Conservation (phyloP, 2,329 filamentous ascomycete genomes). For the Aspergillus pseudoglaucus region DNA sequence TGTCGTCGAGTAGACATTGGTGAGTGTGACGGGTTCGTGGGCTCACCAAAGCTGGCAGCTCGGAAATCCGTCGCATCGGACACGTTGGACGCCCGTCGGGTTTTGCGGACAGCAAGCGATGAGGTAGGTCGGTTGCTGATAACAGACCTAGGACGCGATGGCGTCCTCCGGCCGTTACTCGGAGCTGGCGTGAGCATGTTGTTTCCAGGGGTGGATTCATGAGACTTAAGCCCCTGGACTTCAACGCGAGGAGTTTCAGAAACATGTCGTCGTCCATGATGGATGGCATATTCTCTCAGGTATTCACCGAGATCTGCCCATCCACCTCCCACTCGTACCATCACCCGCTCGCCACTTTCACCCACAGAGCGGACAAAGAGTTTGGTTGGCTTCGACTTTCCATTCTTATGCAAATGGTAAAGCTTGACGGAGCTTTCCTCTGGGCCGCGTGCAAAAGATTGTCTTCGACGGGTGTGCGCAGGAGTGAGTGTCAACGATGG, state of each 20-base stretch:
- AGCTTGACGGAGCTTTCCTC: slow-evolving; percentile 73
- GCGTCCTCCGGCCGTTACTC: slow-evolving; percentile 26
- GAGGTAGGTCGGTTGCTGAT: slow-evolving; percentile 32
- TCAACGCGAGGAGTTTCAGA: slow-evolving; percentile 50
- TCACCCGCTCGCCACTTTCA: slow-evolving; percentile 82
- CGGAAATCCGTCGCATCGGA: slow-evolving; percentile 23
- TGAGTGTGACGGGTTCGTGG: slow-evolving; percentile 20
- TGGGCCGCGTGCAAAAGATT: slow-evolving; percentile 26
- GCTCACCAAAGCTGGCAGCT: slow-evolving; percentile 22
- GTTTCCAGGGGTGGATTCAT: slow-evolving; percentile 21
- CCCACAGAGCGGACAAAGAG: slow-evolving; percentile 90
- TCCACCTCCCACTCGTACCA: slow-evolving; percentile 97
- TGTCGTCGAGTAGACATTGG: slow-evolving; percentile 27
- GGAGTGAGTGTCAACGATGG: slow-evolving; percentile 66
- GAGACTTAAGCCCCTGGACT: slow-evolving; percentile 44
- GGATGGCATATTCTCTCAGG: slow-evolving; percentile 82
- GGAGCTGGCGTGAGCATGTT: slow-evolving; percentile 15
- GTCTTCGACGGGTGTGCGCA: slow-evolving; percentile 33
- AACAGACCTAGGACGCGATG: slow-evolving; percentile 32
- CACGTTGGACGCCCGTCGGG: slow-evolving; percentile 30
- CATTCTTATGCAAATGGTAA: slow-evolving; percentile 82
- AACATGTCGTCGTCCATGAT: slow-evolving; percentile 70
- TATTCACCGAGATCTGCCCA: slow-evolving; percentile 97
- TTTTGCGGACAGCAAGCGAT: slow-evolving; percentile 34
- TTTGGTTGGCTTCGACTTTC: slow-evolving; percentile 82